phyloP scores from a whole-genome alignment of 768 basidiomycete species.

The Russula sp. region DNA sequence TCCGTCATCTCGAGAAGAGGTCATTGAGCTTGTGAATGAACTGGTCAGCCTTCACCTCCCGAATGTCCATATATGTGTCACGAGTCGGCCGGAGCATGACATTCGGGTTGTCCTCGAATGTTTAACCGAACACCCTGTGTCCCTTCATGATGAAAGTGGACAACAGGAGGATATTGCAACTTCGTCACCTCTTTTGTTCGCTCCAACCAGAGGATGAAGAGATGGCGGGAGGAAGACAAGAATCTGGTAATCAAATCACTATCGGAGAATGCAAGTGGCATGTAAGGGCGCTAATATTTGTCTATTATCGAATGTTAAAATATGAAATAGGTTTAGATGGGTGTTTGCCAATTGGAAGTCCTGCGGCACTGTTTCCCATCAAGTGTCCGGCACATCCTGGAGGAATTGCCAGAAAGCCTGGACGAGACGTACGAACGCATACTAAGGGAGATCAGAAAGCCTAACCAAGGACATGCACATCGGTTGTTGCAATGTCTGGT shows the following conservation, averaged over 20 bases:
- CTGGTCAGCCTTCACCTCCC: not conserved
- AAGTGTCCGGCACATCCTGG: not conserved
- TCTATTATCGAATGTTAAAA: not conserved
- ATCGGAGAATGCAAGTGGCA: not conserved
- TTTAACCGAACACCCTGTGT: not conserved
- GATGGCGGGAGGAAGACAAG: not conserved
- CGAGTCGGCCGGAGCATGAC: not conserved
- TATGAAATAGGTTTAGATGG: not conserved
- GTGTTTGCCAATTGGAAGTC: not conserved
- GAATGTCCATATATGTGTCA: not conserved
- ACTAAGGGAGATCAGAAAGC: not conserved
- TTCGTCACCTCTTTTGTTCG: not conserved
- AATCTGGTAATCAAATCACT: not conserved
- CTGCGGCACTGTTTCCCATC: not conserved
- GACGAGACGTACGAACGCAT: not conserved
- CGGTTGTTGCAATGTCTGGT: not conserved
- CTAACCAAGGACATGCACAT: not conserved
- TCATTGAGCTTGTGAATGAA: not conserved
- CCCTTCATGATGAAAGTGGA: not conserved
- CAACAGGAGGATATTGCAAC: not conserved
- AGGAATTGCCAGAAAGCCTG: not conserved
- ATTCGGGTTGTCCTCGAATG: not conserved
- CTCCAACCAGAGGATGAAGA: not conserved
- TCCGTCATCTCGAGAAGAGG: not conserved
- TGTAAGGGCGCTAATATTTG: not conserved